phyloP scores from a whole-genome alignment of 257 asterid genomes.

The Marsdenia floribunda region DNA sequence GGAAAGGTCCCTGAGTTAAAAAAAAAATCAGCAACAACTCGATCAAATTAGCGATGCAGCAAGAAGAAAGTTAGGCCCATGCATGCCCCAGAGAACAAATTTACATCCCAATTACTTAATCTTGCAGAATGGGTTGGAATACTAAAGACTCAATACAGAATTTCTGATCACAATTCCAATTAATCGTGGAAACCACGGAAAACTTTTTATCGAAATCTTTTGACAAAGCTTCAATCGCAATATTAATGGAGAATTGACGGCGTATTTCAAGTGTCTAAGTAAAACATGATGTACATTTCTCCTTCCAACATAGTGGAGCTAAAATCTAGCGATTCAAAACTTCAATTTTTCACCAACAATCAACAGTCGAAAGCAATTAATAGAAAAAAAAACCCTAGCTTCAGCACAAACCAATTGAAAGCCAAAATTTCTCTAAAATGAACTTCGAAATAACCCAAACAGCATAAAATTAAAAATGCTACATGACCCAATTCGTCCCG shows the following conservation, averaged over 20 bases:
- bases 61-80: not conserved
- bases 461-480: not conserved
- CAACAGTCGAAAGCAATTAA: not conserved
- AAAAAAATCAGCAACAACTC: not conserved
- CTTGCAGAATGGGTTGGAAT: not conserved
- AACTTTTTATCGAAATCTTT: not conserved
- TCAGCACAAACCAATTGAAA: not conserved
- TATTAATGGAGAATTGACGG: not conserved
- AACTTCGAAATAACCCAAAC: not conserved
- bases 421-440: constrained; percentile 1
- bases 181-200: not conserved
- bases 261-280: not conserved
- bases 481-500: not conserved
- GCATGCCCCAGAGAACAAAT: not conserved
- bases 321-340: not conserved
- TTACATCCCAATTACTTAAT: not conserved
- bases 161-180: not conserved
- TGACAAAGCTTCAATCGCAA: not conserved
- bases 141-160: not conserved
- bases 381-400: constrained; percentile 19
- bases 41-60: not conserved
- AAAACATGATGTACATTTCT: not conserved
- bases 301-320: not conserved
- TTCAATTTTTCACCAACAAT: not conserved
- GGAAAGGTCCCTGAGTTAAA: not conserved